These are phyloP conservation scores for Hansenula lynferdii DNA, from an alignment of 1,139 yeast species.

Conservation along the genomic window DNA sequence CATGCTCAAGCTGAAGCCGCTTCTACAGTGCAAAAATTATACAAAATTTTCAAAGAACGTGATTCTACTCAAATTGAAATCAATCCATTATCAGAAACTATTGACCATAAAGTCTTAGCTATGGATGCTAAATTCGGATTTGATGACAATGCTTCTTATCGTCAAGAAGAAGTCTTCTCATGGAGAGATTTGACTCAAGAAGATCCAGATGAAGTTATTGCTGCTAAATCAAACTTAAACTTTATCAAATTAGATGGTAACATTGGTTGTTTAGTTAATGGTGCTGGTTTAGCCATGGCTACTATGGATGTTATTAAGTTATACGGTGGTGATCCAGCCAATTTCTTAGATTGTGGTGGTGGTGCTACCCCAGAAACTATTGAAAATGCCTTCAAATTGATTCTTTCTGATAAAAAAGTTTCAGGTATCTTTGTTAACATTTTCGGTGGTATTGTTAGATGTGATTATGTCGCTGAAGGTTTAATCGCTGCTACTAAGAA, in stretches of 20 bases:
- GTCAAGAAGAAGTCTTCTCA: conserved; percentile 90
- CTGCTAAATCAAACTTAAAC: conserved; percentile 85
- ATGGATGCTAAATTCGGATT: conserved; percentile 99
- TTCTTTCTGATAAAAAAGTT: conserved; percentile 84
- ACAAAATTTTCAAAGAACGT: conserved; percentile 80
- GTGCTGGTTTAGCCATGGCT: conserved; percentile 99
- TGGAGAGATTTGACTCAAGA: conserved; percentile 99
- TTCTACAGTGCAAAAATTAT: conserved; percentile 77
- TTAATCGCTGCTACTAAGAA: conserved; percentile 89
- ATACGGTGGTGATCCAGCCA: conserved; percentile 98
- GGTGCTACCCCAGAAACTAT: conserved; percentile 99
- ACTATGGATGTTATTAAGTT: conserved; percentile 99
- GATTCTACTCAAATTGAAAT: conserved; percentile 99
- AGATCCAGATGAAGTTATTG: conserved; percentile 95
- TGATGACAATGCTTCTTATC: conserved; percentile 93
- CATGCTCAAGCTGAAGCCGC: conserved; percentile 86
- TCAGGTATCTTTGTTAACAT: conserved; percentile 97
- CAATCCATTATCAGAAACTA: conserved; percentile 95
- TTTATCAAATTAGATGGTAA: conserved; percentile 97
- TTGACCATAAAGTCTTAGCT: conserved; percentile 86
- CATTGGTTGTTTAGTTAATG: conserved; percentile 97
- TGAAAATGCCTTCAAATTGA: conserved; percentile 93
- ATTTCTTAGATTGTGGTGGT: conserved; percentile 99
- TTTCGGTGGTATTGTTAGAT: conserved; percentile 99
- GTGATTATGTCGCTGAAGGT: conserved; percentile 98